phyloP scores from a whole-genome alignment of 176 grass and related monocot genomes.

The Thinopyrum elongatum region DNA sequence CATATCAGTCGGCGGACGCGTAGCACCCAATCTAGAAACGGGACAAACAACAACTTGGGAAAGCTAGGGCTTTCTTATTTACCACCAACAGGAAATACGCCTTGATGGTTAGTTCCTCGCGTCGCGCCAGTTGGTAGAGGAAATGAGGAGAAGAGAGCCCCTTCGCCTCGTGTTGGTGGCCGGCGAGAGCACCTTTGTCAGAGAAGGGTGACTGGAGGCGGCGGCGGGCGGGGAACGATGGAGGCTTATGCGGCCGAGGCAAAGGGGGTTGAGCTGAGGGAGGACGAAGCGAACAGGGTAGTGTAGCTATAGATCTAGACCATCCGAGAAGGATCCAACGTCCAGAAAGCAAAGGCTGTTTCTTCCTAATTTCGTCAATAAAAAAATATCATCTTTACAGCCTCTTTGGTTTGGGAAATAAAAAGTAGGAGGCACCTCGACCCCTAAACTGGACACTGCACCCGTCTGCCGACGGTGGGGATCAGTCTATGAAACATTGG shows the following conservation, averaged over 20 bases:
- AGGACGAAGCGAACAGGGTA: background rate
- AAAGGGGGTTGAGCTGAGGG: background rate
- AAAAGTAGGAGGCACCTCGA: no score
- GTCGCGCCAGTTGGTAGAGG: background rate
- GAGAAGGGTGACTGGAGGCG: background rate
- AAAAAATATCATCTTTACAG: background rate
- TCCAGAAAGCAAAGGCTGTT: background rate
- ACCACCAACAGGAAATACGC: background rate
- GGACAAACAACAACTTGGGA: background rate
- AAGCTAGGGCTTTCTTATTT: slow-evolving; percentile 1
- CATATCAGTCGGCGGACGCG: no score
- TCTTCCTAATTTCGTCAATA: background rate
- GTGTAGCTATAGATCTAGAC: background rate
- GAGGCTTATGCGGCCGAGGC: background rate
- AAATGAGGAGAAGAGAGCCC: background rate
- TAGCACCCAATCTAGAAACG: background rate
- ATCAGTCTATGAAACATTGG: no score
- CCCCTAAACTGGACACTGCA: no score
- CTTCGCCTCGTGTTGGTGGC: background rate
- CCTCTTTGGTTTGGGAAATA: no score
- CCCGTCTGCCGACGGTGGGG: no score
- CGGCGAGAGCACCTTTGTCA: background rate
- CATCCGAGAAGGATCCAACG: background rate
- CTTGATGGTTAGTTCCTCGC: background rate
- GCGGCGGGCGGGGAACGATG: background rate